Evolutionary conservation across 305 asterid species (phyloP), one percentile per base, ranked within the genome.

Genomic region (Plantago coronopus): DNA sequence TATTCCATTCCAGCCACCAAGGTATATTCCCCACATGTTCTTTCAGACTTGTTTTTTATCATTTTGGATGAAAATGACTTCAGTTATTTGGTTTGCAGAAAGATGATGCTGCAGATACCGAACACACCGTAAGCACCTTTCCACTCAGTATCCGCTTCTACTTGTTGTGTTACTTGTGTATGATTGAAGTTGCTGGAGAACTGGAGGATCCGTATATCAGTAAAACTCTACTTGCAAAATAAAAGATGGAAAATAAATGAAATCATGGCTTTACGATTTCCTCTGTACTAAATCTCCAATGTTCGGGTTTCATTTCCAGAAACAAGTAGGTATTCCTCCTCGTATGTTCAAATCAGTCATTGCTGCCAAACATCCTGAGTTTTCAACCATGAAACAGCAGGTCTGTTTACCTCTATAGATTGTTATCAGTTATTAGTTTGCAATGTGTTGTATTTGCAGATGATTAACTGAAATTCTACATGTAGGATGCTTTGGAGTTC

Each of bases 361-460:
- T 78, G 99, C 97, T 64, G 96, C 99, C 68, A 93, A 89, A 48
- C 99, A 93, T 62, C 94, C 97, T 69, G 97, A 93, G 69, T 93
- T 93, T 80, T 93, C 97, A 44, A 89, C 95, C 18, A 89, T 85
- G 96, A 78, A 96, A 68, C 99, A 93, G 67, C 99, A 93, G 99
- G 99, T 85, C 72, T 55, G 51, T 60, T 53, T 61, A 50, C 53
- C 54, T 61, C 48, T 46, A 65, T 19, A 58, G 62, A 58, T 57
- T 67, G 48, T 69, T 55, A 20, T 48, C 38, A 50, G 18, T 67
- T 50, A 57, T 44, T 31, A 43, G 18, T 53, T 67, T 58, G 66
- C 22, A 27, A 22, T 50, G 17, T 64, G 48, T 48, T 11, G 18
- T 70, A 23, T 37, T n/a, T 21, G 18, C 38, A 62, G 59, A 37